A percentile compares a stretch with the other conserved stretches of the same genome.
Conservation (phyloP, 129 eudicot genomes). For the Arctium minus region DNA sequence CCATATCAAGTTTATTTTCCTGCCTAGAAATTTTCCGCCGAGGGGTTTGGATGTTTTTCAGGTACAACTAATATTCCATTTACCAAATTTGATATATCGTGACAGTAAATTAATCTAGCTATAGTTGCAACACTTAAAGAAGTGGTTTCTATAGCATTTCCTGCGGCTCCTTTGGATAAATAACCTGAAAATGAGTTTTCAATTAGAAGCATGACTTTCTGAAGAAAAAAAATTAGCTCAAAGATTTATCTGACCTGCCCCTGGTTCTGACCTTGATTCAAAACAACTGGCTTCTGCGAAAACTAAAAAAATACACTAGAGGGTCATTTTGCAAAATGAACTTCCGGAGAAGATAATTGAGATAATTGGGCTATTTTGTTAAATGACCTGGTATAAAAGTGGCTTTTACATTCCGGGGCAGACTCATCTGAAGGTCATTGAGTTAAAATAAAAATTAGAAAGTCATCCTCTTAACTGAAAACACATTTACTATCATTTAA, state of each 20-base stretch:
- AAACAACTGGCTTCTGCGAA: neutral
- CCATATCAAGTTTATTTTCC: slow-evolving; percentile 47
- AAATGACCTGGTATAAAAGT: neutral
- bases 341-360: neutral
- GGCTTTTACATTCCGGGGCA: neutral
- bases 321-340: neutral
- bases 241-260: neutral
- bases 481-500: neutral
- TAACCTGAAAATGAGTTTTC: neutral
- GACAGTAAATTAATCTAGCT: neutral
- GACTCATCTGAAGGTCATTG: neutral
- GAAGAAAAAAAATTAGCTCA: neutral
- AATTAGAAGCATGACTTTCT: neutral
- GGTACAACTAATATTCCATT: slow-evolving; percentile 33
- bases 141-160: neutral
- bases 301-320: neutral
- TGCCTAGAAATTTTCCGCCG: slow-evolving; percentile 80
- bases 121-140: neutral
- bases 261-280: neutral
- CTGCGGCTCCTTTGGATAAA: neutral
- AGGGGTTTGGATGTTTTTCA: slow-evolving; percentile 91
- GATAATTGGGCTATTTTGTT: neutral
- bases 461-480: neutral
- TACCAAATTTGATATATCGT: neutral
- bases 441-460: neutral